Conservation (phyloP, 805 yeast species). For the Pichia membranifaciens region DNA sequence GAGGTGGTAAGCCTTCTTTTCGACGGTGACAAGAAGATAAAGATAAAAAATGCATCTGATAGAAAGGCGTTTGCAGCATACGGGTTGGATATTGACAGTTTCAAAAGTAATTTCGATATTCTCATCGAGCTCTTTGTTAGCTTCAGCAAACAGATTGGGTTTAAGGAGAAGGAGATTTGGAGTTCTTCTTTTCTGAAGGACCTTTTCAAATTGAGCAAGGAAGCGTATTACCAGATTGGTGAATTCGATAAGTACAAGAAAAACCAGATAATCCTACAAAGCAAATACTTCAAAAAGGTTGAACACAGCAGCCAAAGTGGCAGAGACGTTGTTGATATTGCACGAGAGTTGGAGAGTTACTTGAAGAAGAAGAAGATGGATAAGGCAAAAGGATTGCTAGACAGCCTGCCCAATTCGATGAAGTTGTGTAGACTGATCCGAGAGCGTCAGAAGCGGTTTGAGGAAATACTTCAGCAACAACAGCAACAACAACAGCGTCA, state of each 20-base stretch:
- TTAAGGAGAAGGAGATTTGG: slow-evolving; percentile 20
- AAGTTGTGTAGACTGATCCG: slow-evolving; percentile 36
- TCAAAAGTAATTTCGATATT: slow-evolving; percentile 25
- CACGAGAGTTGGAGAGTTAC: slow-evolving; percentile 16
- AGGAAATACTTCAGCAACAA: slow-evolving; percentile 5
- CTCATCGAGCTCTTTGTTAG: slow-evolving; percentile 18
- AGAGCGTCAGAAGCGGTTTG: slow-evolving; percentile 18
- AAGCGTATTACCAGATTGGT: slow-evolving; percentile 18
- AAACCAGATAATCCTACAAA: background rate
- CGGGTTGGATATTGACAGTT: slow-evolving; percentile 9
- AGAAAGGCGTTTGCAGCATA: slow-evolving; percentile 18
- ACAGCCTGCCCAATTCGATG: slow-evolving; percentile 31
- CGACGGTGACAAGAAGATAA: slow-evolving; percentile 16
- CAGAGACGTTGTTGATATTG: slow-evolving; percentile 14
- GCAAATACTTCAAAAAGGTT: background rate
- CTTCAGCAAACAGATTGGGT: slow-evolving; percentile 19
- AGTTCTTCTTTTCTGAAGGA: slow-evolving; percentile 19
- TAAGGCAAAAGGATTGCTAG: slow-evolving; percentile 37
- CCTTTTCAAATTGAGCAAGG: slow-evolving; percentile 20
- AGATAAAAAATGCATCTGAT: slow-evolving; percentile 18
- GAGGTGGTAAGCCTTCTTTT: slow-evolving; percentile 33
- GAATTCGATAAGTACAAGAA: slow-evolving; percentile 1
- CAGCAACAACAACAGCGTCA: slow-evolving; percentile 35
- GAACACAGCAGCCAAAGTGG: background rate
- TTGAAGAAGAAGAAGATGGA: slow-evolving; percentile 23